Percentiles rank a stretch among this genome's conserved stretches.
phyloP scores from a whole-genome alignment of 1,139 yeast species.

The Cylindricascospora bacillispora region DNA sequence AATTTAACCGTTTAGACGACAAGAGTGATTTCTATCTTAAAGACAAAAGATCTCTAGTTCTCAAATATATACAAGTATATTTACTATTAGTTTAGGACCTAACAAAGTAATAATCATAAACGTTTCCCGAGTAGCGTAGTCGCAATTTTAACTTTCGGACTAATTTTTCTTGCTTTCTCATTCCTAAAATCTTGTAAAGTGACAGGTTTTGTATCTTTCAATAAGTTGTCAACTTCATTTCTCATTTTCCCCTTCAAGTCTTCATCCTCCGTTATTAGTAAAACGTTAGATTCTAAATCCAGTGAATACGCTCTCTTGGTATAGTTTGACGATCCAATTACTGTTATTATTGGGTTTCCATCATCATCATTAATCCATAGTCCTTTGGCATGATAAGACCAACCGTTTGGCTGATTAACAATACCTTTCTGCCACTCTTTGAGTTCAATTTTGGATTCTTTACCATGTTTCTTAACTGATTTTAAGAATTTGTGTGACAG shows the following conservation, averaged over 20 bases:
- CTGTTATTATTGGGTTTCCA: constrained; percentile 52
- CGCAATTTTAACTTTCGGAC: constrained; percentile 49
- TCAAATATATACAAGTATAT: no score
- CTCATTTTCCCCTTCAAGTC: constrained; percentile 45
- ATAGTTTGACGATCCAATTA: constrained; percentile 87
- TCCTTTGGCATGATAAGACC: constrained; percentile 99
- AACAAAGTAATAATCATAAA: constrained; percentile 35
- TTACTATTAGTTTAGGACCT: no score
- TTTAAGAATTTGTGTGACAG: constrained; percentile 60
- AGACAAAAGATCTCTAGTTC: no score
- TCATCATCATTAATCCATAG: constrained; percentile 47
- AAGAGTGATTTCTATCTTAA: no score
- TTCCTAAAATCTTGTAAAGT: constrained; percentile 46
- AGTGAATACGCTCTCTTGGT: constrained; percentile 80
- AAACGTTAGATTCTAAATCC: constrained; percentile 81
- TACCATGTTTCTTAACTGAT: constrained; percentile 36
- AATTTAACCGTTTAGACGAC: not conserved
- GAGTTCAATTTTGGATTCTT: constrained; percentile 38
- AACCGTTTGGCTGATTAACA: constrained; percentile 71
- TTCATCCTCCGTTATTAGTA: constrained; percentile 59
- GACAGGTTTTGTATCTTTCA: constrained; percentile 39
- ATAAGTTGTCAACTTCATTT: constrained; percentile 50
- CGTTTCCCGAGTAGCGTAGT: constrained; percentile 54
- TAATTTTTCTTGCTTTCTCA: constrained; percentile 46
- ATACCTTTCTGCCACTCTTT: constrained; percentile 82